Base-by-base conservation (phyloP, 2,329 filamentous ascomycete species). In the Fusarium mexicanum region DNA sequence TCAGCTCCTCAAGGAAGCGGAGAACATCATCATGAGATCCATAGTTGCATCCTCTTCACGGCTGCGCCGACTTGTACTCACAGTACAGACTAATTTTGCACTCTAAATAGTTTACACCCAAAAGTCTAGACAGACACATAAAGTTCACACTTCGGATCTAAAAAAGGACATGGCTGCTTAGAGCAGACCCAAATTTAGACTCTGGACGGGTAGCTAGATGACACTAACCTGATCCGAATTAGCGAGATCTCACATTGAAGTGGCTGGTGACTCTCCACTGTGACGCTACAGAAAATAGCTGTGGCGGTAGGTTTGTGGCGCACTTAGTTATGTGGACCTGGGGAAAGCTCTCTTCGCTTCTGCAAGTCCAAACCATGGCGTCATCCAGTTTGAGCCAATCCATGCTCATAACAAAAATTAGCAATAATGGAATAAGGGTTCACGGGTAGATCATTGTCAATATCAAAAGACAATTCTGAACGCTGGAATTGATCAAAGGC, bases 161-260 rank as follows among this genome's bases (percentile, higher is more conserved):
- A 71, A 71, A 68, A 58, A 44, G 69, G 58, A 61, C 33, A 38
- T 65, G 60, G 64, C 58, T 48, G 72, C 64, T 77, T 72, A 76
- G 62, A 74, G 44, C 46, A 74, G 67, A 69, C 37, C 72, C 69
- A 75, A 77, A 75, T 75, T 74, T 76, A 69, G 64, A 62, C 63
- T 77, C 67, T 61, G 61, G 64, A 74, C 43, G 33, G 46, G 38
- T 50, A 59, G 55, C 48, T 16, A 57, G 67, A 75, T 69, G 59
- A 24, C 13, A 53, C 76, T 77, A 75, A 43, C 18, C 50, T 55
- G 3, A 43, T 44, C 18, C 2, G 17, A 50, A 46, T 43, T 57
- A 61, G 64, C n/a, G 4, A 24, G 51, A 66, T 55, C 57, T 53
- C 18, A 20, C 10, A 12, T 18, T 18, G 35, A 55, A 51, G 76